phyloP scores from a whole-genome alignment of 2,329 filamentous ascomycete species.

The Colletotrichum filicis region DNA sequence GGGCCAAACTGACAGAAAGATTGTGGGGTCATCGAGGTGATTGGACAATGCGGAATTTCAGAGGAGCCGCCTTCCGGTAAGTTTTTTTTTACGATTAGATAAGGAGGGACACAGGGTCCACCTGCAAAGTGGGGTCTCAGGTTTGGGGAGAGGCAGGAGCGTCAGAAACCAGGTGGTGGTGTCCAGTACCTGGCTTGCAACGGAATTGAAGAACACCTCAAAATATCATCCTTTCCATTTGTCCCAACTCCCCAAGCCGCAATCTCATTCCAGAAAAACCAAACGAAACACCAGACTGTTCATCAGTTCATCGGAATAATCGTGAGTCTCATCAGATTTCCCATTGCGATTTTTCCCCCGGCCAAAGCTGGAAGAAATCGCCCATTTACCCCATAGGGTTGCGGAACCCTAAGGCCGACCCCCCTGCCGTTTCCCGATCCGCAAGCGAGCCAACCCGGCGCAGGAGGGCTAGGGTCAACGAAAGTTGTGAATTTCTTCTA shows the following conservation, averaged over 20 bases:
- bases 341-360: slow-evolving; percentile 26
- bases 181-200: background rate
- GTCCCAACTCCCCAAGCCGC: background rate
- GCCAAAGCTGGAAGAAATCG: slow-evolving; percentile 19
- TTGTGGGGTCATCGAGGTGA: slow-evolving; percentile 28
- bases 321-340: background rate
- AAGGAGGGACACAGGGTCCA: background rate
- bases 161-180: background rate
- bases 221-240: background rate
- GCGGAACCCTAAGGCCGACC: slow-evolving; percentile 50
- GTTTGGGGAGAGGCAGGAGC: background rate
- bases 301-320: background rate
- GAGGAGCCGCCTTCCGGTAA: slow-evolving; percentile 15
- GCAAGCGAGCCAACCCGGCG: slow-evolving; percentile 58
- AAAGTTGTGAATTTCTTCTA: slow-evolving; percentile 59
- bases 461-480: slow-evolving; percentile 47
- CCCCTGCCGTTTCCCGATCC: slow-evolving; percentile 43
- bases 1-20: slow-evolving; percentile 32
- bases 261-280: background rate
- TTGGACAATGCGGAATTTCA: slow-evolving; percentile 21
- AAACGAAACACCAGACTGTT: background rate
- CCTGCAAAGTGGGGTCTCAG: background rate
- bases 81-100: slow-evolving; percentile 24
- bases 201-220: background rate
- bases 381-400: slow-evolving; percentile 46